These are phyloP conservation scores for Xylariales sp. DNA, from an alignment of 2,329 filamentous ascomycete species.

Conservation along the genomic window DNA sequence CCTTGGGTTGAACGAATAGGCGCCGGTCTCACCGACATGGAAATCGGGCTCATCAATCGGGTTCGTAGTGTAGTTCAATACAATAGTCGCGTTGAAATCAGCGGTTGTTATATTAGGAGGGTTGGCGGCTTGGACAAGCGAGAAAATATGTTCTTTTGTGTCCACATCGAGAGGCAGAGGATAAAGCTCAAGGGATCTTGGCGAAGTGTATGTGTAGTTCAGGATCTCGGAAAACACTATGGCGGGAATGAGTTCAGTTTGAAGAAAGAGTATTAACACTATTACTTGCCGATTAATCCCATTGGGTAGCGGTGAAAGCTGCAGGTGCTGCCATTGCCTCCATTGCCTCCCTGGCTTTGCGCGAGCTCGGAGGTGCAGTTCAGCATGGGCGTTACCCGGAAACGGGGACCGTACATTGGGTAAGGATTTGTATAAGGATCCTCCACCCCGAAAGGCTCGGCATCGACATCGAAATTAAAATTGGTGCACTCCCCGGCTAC, in stretches of 20 bases:
- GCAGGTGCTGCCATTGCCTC: slow-evolving; percentile 13
- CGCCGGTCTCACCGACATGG: background rate
- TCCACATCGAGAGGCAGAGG: background rate
- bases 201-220: too few species aligned
- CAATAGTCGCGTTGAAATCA: slow-evolving; percentile 21
- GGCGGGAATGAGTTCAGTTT: too few species aligned
- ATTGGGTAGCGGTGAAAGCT: slow-evolving; percentile 26
- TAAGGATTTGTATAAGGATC: slow-evolving; percentile 16
- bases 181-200: too few species aligned
- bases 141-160: slow-evolving; percentile 4
- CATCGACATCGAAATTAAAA: slow-evolving; percentile 11
- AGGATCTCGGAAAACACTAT: too few species aligned
- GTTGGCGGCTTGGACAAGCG: slow-evolving; percentile 25
- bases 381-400: slow-evolving; percentile 11
- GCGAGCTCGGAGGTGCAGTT: slow-evolving; percentile 22
- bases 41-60: slow-evolving; percentile 19
- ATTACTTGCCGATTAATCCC: slow-evolving; percentile 20
- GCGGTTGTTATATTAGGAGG: slow-evolving; percentile 17
- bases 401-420: background rate
- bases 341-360: slow-evolving; percentile 12
- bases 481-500: slow-evolving; percentile 17
- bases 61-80: slow-evolving; percentile 24
- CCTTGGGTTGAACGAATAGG: background rate
- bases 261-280: too few species aligned
- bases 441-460: background rate